Base-by-base conservation (phyloP, 495 filamentous ascomycete genomes). In the Daldinia concentrica region DNA sequence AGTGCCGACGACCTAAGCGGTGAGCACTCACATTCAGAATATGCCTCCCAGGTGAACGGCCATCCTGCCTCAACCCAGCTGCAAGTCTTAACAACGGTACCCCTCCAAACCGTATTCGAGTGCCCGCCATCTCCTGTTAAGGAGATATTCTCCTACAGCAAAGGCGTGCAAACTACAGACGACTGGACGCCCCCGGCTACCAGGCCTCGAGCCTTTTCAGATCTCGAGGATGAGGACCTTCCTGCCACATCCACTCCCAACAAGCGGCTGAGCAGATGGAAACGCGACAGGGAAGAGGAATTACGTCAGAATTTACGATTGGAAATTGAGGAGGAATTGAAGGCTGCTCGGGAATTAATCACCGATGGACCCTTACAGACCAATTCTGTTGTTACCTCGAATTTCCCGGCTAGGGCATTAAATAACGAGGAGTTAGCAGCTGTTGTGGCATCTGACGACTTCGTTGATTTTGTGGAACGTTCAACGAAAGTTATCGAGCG, bases 401-500 rank as follows among this genome's bases (percentile, higher is more conserved):
- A 90, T 43, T 97, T 94, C 72, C 94, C 95, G 24, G 88, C 90
- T n/a, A 88, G 94, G 69, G 86, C 86, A 56, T 86, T 99, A 34
- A 93, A 89, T 1, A 86, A 87, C 32, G 96, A 99, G 68, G 96
- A 99, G 78, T 82, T 96, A 36, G 90, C 90, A 69, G 96, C 95
- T 14, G 93, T 98, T 39, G 93, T 91, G n/a, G 90, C 91, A 39
- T 97, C 94, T 0, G 88, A 93, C 17, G 96, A 97, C 45, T 99
- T 98, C 76, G 84, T 96, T 68, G 92, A 96, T 73, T 99, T 99
- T 76, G 90, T 99, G 19, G 96, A 98, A 73, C 87, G 91, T 69
- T 98, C 95, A 30, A 94, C 92, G 50, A 99, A 98, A 83, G 93
- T 99, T 52, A 94, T 98, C 73, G 96, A 99, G 82, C 90, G 94